Conservation (phyloP, 257 asterid species). For the Anisodus tanguticus region DNA sequence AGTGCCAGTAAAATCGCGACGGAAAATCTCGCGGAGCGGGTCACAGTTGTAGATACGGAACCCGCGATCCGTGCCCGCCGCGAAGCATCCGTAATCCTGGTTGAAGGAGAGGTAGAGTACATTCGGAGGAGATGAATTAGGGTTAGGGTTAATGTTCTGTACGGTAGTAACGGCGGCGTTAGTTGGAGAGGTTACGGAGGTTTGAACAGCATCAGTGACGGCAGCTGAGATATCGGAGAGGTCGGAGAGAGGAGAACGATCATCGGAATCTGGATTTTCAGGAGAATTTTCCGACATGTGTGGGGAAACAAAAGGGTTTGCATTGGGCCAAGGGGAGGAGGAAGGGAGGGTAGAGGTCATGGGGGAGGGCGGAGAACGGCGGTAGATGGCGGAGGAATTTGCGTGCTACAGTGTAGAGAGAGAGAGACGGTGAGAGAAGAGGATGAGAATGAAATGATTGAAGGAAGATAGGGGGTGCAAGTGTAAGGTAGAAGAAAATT, state of each 20-base stretch:
- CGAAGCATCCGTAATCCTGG: slow-evolving; percentile 87
- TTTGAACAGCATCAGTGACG: background rate
- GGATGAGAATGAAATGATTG: slow-evolving; percentile 22
- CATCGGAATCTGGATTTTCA: background rate
- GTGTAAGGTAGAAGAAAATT: slow-evolving; percentile 7
- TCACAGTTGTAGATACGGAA: slow-evolving; percentile 87
- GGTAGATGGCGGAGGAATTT: background rate
- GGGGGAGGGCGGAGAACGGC: background rate
- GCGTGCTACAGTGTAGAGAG: background rate
- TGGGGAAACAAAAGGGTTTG: slow-evolving; percentile 31
- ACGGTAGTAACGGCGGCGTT: background rate
- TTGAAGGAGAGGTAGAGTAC: slow-evolving; percentile 87
- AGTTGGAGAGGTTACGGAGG: too few species aligned
- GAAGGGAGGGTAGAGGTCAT: slow-evolving; percentile 30
- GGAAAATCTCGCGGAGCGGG: slow-evolving; percentile 81
- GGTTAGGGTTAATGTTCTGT: slow-evolving; percentile 31
- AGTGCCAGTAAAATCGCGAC: slow-evolving; percentile 61
- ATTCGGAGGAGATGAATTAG: slow-evolving; percentile 37
- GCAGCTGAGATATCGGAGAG: slow-evolving; percentile 30
- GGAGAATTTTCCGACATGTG: background rate
- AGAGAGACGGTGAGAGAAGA: background rate
- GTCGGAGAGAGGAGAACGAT: background rate
- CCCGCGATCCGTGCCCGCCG: slow-evolving; percentile 77
- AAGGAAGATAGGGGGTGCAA: background rate
- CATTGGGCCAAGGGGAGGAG: slow-evolving; percentile 20